Percentiles rank a stretch among this genome's conserved stretches.
Evolutionary conservation across 2,329 filamentous ascomycete genomes (phyloP).

Genomic region (Ophiostoma fasciatum): DNA sequence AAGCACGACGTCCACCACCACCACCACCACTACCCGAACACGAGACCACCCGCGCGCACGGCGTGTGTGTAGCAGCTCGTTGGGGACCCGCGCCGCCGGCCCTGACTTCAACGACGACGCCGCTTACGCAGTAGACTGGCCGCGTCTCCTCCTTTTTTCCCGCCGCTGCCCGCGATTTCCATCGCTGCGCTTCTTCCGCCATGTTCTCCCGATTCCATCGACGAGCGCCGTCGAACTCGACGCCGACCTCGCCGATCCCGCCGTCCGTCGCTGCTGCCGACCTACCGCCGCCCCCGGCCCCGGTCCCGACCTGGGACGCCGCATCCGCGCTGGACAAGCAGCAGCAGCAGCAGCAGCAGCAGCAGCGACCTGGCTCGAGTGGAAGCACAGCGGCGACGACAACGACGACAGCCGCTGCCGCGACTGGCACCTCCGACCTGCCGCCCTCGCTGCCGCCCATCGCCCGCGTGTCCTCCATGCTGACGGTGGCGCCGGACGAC

Average conservation of each 20-base stretch:
- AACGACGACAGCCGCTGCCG: not conserved
- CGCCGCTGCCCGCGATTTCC: too few relatives aligned
- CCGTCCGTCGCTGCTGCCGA: slow-evolving; percentile 25
- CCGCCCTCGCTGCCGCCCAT: slow-evolving; percentile 38
- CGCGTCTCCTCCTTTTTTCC: not conserved
- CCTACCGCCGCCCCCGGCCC: slow-evolving; percentile 19
- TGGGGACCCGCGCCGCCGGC: too few relatives aligned
- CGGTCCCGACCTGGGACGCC: too few relatives aligned
- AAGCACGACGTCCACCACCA: too few relatives aligned
- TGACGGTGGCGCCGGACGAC: slow-evolving; percentile 33
- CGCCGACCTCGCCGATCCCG: slow-evolving; percentile 35
- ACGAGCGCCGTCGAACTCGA: slow-evolving; percentile 39
- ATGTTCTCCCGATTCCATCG: slow-evolving; percentile 39
- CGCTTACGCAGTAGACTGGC: too few relatives aligned
- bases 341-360: slow-evolving; percentile 1
- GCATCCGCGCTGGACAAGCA: slow-evolving; percentile 4
- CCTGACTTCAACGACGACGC: too few relatives aligned
- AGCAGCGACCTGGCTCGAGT: not conserved
- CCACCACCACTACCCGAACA: too few relatives aligned
- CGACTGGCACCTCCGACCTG: slow-evolving; percentile 20
- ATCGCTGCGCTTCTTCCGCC: not conserved
- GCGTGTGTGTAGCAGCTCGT: too few relatives aligned
- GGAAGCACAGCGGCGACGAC: not conserved
- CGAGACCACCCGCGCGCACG: too few relatives aligned
- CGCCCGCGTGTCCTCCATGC: slow-evolving; percentile 22